Base-by-base conservation (phyloP, 257 asterid species). In the Pogostemon cablin region DNA sequence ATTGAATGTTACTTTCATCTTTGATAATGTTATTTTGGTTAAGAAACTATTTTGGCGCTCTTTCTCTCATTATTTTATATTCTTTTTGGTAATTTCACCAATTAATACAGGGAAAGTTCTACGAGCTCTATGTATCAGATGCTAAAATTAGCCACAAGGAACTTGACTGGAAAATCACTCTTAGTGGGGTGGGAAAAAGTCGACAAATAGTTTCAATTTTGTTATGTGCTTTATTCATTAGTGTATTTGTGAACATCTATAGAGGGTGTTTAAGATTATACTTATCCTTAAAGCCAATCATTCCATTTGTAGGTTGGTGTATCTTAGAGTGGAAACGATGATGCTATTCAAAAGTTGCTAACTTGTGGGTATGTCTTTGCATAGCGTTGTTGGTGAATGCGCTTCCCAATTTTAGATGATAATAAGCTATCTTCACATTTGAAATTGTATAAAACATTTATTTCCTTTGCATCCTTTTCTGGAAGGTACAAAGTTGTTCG, bases 121-220 rank as follows among this genome's bases (percentile, higher is more conserved):
- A 93, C 72, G 99, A 93, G 88, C 89, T 93, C 62, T 93, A 93
- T 75, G 99, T 91, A 72, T 69, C 86, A 56, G 99, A 93, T 85
- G 99, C 99, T 81, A 97, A 91, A 87, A 87, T 81, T 80, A 97
- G 99, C 69, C 99, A 93, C 85, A 89, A 79, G 84, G 99, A 93
- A 78, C 96, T 93, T 64, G 99, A 87, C 71, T 93, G 99, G 99
- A 93, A 89, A 83, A 86, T 93, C 80, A 93, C 99, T 44, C 52
- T 69, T 54, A 89, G 96, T 80, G 99, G 99, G 9, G 99, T 93
- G 59, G 99, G 99, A 65, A 93, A 93, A 85, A 91, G 99, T 79
- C 84, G 97, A 62, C 99, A 93, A 95, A 97, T 91, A 81, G 71
- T 67, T 68, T 78, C 38, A 56, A 43, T 55, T 35, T 20, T 59